These are phyloP conservation scores for Arthromyces matolae DNA, from an alignment of 768 basidiomycete species.

Conservation along the genomic window DNA sequence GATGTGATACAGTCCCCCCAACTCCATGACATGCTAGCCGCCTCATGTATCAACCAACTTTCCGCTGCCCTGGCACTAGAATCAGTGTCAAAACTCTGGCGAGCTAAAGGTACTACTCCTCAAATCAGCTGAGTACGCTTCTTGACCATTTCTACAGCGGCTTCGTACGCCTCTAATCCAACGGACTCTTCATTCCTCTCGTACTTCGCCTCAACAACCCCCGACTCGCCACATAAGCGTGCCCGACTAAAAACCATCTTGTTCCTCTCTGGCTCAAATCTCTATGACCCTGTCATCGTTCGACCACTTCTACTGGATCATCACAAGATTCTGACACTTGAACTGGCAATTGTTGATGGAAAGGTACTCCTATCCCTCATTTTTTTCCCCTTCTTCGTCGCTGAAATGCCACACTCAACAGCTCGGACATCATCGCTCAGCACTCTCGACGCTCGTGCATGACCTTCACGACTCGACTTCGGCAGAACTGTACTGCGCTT, in stretches of 20 bases:
- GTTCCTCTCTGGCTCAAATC: constrained; percentile 72
- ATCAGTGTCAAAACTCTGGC: constrained; percentile 59
- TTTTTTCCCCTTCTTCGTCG: not conserved
- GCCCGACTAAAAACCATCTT: constrained; percentile 71
- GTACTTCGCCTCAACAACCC: constrained; percentile 82
- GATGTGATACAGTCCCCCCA: constrained; percentile 43
- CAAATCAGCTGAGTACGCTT: not conserved
- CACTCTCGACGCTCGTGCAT: constrained; percentile 64
- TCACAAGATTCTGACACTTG: constrained; percentile 59
- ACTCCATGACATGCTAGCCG: constrained; percentile 66
- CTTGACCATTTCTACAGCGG: constrained; percentile 30
- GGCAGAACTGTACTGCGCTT: constrained; percentile 83
- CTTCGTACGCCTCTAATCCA: constrained; percentile 30
- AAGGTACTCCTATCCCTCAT: constrained; percentile 46
- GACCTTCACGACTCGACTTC: constrained; percentile 69
- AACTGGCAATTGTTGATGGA: constrained; percentile 74
- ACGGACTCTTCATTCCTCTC: constrained; percentile 52
- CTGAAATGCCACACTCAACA: not conserved
- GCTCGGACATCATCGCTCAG: constrained; percentile 57
- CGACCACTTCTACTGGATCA: constrained; percentile 41
- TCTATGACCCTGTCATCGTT: constrained; percentile 56
- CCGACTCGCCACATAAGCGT: constrained; percentile 71
- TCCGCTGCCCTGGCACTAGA: constrained; percentile 46
- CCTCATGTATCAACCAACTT: constrained; percentile 52
- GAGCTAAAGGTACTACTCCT: constrained; percentile 49